phyloP scores from a whole-genome alignment of 345 rosid genomes.

The Rhizophora mangle region DNA sequence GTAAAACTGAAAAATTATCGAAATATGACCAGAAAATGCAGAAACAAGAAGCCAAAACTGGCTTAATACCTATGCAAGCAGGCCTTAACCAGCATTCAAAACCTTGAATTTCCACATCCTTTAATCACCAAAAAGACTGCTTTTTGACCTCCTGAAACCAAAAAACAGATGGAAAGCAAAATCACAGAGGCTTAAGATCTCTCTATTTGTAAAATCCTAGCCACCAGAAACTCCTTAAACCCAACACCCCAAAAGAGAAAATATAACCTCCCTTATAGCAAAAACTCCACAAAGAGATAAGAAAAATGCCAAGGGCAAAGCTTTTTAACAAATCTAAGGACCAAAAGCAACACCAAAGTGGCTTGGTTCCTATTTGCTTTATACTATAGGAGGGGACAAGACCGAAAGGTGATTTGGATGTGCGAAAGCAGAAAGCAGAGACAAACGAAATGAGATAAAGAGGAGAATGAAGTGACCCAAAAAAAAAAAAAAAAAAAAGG shows the following conservation, averaged over 20 bases:
- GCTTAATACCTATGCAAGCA: neutral
- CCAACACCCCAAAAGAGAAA: conserved; percentile 10
- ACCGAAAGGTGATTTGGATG: neutral
- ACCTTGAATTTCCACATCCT: conserved; percentile 34
- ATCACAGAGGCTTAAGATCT: conserved; percentile 10
- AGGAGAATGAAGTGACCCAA: conserved; percentile 6
- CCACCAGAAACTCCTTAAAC: conserved; percentile 18
- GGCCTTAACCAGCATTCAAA: conserved; percentile 32
- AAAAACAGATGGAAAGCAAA: neutral
- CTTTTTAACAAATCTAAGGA: neutral
- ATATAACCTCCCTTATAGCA: conserved; percentile 15
- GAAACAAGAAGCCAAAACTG: neutral
- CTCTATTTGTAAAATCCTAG: conserved; percentile 7
- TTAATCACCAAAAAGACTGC: conserved; percentile 7
- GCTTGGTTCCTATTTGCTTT: conserved; percentile 26
- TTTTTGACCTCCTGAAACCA: conserved; percentile 10
- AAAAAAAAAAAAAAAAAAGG: neutral
- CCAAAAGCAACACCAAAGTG: neutral
- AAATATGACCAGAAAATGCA: conserved; percentile 2
- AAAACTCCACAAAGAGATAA: conserved; percentile 12
- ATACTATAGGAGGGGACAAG: neutral
- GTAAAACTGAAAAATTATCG: neutral
- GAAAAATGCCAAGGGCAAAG: conserved; percentile 11
- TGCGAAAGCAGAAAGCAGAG: neutral
- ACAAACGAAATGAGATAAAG: neutral